These are phyloP conservation scores for Geotrichum cucujoidarum DNA, from an alignment of 1,139 yeast genomes.

Conservation along the genomic window DNA sequence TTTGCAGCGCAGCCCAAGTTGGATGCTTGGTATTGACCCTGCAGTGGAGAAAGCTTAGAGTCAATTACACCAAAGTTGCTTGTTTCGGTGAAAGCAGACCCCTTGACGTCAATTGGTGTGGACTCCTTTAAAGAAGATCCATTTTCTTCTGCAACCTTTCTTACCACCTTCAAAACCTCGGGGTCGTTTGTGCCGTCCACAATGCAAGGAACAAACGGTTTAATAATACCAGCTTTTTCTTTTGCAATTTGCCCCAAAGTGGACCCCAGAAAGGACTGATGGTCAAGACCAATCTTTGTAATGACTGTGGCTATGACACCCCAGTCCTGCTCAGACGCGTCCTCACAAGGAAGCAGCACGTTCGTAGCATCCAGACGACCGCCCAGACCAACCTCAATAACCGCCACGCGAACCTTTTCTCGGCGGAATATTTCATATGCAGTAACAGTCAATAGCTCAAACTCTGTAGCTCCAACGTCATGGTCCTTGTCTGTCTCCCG, in stretches of 20 bases:
- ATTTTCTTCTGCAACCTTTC: constrained; percentile 24
- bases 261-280: constrained; percentile 66
- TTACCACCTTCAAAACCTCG: constrained; percentile 46
- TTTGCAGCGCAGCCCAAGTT: constrained; percentile 69
- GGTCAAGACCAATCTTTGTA: constrained; percentile 82
- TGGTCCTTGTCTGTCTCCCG: constrained; percentile 24
- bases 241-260: constrained; percentile 59
- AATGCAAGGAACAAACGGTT: constrained; percentile 55
- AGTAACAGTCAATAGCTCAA: constrained; percentile 76
- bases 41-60: constrained; percentile 47
- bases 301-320: constrained; percentile 57
- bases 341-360: constrained; percentile 39
- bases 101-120: constrained; percentile 6
- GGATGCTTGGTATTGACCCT: constrained; percentile 66
- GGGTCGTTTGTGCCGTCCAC: constrained; percentile 63
- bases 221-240: constrained; percentile 83
- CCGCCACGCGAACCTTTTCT: constrained; percentile 60
- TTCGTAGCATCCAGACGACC: constrained; percentile 88
- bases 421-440: constrained; percentile 71
- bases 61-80: constrained; percentile 21
- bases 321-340: constrained; percentile 10
- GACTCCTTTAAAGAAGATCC: constrained; percentile 17
- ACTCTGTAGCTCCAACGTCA: constrained; percentile 69
- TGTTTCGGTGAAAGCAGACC: constrained; percentile 17
- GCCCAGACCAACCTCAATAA: constrained; percentile 87